A percentile compares a stretch with the other conserved stretches of the same genome.
These are phyloP conservation scores for Ophiocordyceps camponoti-leonardi DNA, from an alignment of 2,329 filamentous ascomycete species.

Conservation along the genomic window DNA sequence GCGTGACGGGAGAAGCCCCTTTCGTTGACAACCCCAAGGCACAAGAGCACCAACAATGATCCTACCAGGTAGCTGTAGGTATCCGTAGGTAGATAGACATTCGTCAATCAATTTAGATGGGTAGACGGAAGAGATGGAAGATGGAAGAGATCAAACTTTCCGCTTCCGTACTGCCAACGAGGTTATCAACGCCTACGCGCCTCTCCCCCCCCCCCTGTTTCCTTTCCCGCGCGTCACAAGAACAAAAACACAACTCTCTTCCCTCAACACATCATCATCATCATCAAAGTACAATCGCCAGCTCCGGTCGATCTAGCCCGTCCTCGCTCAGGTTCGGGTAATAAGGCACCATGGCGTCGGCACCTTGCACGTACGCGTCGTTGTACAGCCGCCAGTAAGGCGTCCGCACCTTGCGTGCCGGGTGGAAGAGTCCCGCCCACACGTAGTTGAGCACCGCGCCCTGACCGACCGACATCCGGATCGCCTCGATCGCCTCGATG, in stretches of 20 bases:
- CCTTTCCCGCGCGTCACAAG: background rate
- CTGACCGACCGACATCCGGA: constrained; percentile 82
- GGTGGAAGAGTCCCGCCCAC: constrained; percentile 94
- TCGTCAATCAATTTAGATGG: too few species aligned
- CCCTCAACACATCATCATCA: background rate
- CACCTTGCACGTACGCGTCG: constrained; percentile 84
- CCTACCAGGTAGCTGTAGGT: too few species aligned
- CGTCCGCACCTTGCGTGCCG: constrained; percentile 79
- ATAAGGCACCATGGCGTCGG: constrained; percentile 91
- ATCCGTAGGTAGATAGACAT: too few species aligned
- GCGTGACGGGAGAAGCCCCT: too few species aligned
- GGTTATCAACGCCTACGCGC: too few species aligned
- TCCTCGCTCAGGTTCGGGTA: constrained; percentile 80
- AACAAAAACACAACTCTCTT: background rate
- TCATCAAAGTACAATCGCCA: constrained; percentile 76
- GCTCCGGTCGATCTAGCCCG: constrained; percentile 58
- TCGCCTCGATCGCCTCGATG: constrained; percentile 91
- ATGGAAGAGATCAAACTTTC: too few species aligned
- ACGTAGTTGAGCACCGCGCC: constrained; percentile 95
- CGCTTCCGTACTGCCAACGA: too few species aligned
- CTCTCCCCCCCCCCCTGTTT: too few species aligned
- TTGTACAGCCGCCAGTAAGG: constrained; percentile 98
- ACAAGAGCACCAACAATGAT: too few species aligned
- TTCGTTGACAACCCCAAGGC: too few species aligned
- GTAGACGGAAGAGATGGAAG: too few species aligned